These are phyloP conservation scores for Yamadazyma atmosphaerica DNA, from an alignment of 1,139 yeast species.

Conservation along the genomic window DNA sequence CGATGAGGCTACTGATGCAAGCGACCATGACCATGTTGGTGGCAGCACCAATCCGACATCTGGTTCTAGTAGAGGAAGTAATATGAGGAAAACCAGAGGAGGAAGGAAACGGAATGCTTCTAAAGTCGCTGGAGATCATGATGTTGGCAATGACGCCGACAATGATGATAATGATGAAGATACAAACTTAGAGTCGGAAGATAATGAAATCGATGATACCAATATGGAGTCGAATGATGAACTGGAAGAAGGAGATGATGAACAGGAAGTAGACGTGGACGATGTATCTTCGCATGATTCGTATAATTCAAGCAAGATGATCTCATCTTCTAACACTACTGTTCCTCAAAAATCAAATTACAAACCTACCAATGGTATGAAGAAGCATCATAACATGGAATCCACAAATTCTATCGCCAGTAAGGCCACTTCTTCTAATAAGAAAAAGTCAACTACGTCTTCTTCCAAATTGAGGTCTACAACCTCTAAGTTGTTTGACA, in stretches of 20 bases:
- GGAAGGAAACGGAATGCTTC: neutral
- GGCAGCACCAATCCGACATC: neutral
- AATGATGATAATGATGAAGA: slow-evolving; percentile 6
- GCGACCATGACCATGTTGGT: slow-evolving; percentile 4
- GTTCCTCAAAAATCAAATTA: slow-evolving; percentile 5
- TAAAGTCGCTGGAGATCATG: neutral
- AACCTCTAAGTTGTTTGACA: slow-evolving; percentile 69
- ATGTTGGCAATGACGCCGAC: slow-evolving; percentile 8
- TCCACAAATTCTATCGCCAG: slow-evolving; percentile 22
- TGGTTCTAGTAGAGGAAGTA: neutral
- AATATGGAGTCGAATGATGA: slow-evolving; percentile 23
- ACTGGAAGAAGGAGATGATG: slow-evolving; percentile 32
- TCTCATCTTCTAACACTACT: slow-evolving; percentile 15
- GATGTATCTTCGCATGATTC: slow-evolving; percentile 35
- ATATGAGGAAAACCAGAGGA: neutral
- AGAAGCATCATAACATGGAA: neutral
- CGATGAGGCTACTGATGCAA: slow-evolving; percentile 8
- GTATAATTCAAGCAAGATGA: slow-evolving; percentile 14
- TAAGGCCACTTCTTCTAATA: slow-evolving; percentile 23
- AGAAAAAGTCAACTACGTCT: slow-evolving; percentile 30
- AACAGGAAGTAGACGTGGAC: slow-evolving; percentile 29
- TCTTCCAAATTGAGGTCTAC: slow-evolving; percentile 58
- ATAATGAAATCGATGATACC: slow-evolving; percentile 2
- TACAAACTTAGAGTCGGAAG: slow-evolving; percentile 1
- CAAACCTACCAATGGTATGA: neutral